Evolutionary conservation across 1,139 yeast species (phyloP).

Genomic region (Magnusiomyces ingens): DNA sequence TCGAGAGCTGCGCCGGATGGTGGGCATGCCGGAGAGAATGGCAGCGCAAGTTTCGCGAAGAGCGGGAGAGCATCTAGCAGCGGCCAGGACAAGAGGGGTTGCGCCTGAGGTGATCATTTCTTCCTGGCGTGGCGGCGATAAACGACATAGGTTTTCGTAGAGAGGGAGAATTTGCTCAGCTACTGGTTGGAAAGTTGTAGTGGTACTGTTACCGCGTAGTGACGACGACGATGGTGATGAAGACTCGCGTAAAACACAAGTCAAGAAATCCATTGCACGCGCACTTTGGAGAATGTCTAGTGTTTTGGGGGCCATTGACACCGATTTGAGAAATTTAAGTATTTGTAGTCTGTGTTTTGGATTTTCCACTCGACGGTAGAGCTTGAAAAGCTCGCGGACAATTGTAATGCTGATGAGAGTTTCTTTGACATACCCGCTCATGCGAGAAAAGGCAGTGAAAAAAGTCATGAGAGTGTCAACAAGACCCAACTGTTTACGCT

Average conservation of each 20-base stretch:
- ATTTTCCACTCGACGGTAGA: neutral
- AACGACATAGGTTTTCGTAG: neutral
- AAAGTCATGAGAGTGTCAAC: neutral
- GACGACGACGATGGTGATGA: neutral
- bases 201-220: neutral
- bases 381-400: neutral
- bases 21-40: neutral
- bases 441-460: neutral
- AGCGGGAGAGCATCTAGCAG: neutral
- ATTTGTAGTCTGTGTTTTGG: neutral
- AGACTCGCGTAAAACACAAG: neutral
- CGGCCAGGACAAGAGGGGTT: neutral
- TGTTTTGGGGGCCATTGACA: neutral
- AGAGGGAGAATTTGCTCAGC: neutral
- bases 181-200: neutral
- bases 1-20: neutral
- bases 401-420: neutral
- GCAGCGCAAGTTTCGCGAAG: neutral
- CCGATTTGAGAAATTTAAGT: neutral
- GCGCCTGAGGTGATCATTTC: neutral
- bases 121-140: neutral
- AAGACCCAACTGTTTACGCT: neutral
- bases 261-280: neutral
- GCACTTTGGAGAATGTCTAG: neutral
- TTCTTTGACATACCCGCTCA: neutral